phyloP scores from a whole-genome alignment of 2,329 filamentous ascomycete genomes.

The Magnaporthiopsis poae region DNA sequence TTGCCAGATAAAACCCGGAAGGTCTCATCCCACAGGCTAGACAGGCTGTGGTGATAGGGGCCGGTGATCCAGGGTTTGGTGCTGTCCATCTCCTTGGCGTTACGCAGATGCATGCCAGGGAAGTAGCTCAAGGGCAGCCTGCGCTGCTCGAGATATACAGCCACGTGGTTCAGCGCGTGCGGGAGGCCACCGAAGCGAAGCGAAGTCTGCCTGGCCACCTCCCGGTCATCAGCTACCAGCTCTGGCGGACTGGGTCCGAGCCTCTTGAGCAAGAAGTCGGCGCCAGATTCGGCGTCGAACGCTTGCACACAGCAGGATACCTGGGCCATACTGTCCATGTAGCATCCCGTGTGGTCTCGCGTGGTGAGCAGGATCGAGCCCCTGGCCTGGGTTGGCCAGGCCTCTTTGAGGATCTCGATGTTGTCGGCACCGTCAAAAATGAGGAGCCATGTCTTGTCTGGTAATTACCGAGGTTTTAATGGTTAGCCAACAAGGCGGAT shows the following conservation, averaged over 20 bases:
- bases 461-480: not conserved
- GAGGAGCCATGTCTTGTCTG: conserved; percentile 13
- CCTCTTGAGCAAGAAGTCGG: conserved; percentile 1
- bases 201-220: conserved; percentile 14
- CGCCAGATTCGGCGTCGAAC: not conserved
- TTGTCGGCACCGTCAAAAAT: conserved; percentile 23
- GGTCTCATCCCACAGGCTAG: conserved; percentile 21
- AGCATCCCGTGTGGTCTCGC: conserved; percentile 12
- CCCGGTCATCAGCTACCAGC: conserved; percentile 4
- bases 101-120: conserved; percentile 19
- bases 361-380: conserved; percentile 20
- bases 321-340: conserved; percentile 6
- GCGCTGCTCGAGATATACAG: conserved; percentile 20
- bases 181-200: conserved; percentile 6
- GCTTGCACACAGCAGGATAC: not conserved
- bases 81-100: conserved; percentile 19
- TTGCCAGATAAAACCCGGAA: conserved; percentile 16
- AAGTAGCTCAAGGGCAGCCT: conserved; percentile 18
- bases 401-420: conserved; percentile 14
- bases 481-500: not conserved
- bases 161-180: conserved; percentile 21
- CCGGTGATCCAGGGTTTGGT: conserved; percentile 12
- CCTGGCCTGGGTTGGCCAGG: conserved; percentile 17
- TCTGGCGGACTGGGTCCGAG: not conserved
- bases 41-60: conserved; percentile 21